A percentile compares a stretch with the other conserved stretches of the same genome.
Evolutionary conservation across 495 filamentous ascomycete genomes (phyloP).

Genomic region (Talaromyces borbonicus): DNA sequence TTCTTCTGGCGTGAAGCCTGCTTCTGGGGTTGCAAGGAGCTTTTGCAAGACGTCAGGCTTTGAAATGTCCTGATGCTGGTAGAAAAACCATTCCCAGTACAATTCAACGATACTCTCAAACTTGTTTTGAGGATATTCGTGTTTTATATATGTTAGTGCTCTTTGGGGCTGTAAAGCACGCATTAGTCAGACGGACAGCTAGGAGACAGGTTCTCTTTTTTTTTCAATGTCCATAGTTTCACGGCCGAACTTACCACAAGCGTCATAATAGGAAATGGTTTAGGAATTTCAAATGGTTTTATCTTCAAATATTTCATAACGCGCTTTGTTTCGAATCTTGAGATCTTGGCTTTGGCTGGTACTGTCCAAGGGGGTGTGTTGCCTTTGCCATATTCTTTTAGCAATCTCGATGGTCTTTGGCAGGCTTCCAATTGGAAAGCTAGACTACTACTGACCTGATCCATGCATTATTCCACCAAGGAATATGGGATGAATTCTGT

Average conservation of each 20-base stretch:
- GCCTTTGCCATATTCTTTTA: slow-evolving; percentile 25
- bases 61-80: slow-evolving; percentile 37
- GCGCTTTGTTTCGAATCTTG: slow-evolving; percentile 42
- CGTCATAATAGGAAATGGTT: slow-evolving; percentile 42
- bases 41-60: slow-evolving; percentile 30
- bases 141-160: slow-evolving; percentile 54
- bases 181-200: neutral
- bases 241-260: slow-evolving; percentile 30
- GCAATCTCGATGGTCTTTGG: no score
- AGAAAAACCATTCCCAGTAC: slow-evolving; percentile 39
- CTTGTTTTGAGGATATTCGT: slow-evolving; percentile 25
- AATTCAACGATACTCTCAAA: slow-evolving; percentile 35
- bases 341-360: slow-evolving; percentile 54
- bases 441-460: slow-evolving; percentile 38
- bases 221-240: no score
- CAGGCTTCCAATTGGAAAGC: slow-evolving; percentile 1
- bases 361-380: slow-evolving; percentile 68
- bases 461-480: slow-evolving; percentile 62
- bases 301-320: slow-evolving; percentile 45
- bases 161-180: slow-evolving; percentile 43
- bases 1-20: slow-evolving; percentile 28
- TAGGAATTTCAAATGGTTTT: slow-evolving; percentile 31
- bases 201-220: no score
- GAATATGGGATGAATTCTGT: slow-evolving; percentile 58
- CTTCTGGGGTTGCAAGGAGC: neutral